Percentiles rank a stretch among this genome's conserved stretches.
phyloP scores from a whole-genome alignment of 352 stramenopile species.

The Blastocystis sp. region DNA sequence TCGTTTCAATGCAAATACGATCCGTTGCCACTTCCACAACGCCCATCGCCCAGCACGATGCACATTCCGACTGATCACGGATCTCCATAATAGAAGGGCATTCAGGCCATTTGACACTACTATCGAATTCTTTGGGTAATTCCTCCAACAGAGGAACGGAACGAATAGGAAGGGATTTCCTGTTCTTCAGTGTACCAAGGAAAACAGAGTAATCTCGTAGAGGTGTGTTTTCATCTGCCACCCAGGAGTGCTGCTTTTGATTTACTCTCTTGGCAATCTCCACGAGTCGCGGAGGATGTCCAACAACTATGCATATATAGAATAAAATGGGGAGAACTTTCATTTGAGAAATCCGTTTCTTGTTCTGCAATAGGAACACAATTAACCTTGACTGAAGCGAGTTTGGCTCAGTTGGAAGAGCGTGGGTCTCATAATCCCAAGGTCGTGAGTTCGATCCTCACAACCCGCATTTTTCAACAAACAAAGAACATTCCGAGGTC shows the following conservation, averaged over 20 bases:
- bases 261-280: constrained; percentile 34
- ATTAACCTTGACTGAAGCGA: not conserved
- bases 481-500: not conserved
- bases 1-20: constrained; percentile 65
- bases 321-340: not conserved
- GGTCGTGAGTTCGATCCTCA: constrained; percentile 63
- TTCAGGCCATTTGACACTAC: constrained; percentile 9
- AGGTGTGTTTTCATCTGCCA: not conserved
- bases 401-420: constrained; percentile 62
- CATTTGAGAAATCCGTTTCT: not conserved
- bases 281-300: not conserved
- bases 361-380: not conserved
- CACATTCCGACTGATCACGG: constrained; percentile 64
- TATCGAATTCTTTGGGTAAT: constrained; percentile 18
- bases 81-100: constrained; percentile 44
- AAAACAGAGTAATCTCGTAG: constrained; percentile 31
- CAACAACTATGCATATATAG: not conserved
- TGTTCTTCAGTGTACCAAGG: constrained; percentile 30
- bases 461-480: constrained; percentile 56
- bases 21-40: constrained; percentile 59
- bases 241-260: not conserved
- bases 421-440: constrained; percentile 61
- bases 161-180: not conserved
- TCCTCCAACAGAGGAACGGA: not conserved
- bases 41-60: constrained; percentile 70